phyloP scores from a whole-genome alignment of 768 basidiomycete genomes.

The Trametes cingulata region DNA sequence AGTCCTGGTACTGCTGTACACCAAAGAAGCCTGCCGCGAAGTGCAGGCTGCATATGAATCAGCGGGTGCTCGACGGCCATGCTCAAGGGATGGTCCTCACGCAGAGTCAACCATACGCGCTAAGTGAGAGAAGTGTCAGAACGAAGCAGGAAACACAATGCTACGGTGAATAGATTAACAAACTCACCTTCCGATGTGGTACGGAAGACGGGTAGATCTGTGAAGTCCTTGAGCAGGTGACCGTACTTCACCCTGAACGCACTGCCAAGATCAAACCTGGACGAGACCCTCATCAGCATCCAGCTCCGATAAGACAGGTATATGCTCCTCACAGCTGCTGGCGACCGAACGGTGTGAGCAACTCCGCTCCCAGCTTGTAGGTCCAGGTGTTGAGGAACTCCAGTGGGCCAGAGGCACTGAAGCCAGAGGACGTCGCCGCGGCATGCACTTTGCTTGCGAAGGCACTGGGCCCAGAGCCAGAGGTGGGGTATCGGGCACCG shows the following conservation, averaged over 20 bases:
- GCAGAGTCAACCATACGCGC: constrained; percentile 39
- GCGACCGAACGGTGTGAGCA: constrained; percentile 50
- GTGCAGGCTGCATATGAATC: constrained; percentile 34
- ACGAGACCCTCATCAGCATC: neutral
- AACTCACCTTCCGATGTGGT: constrained; percentile 43
- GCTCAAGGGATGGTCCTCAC: constrained; percentile 20
- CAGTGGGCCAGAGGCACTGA: constrained; percentile 39
- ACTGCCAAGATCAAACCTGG: constrained; percentile 41
- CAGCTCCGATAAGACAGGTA: neutral
- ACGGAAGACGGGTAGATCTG: constrained; percentile 49
- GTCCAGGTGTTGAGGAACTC: constrained; percentile 48
- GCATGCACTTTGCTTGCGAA: constrained; percentile 31
- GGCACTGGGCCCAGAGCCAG: constrained; percentile 27
- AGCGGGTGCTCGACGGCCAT: constrained; percentile 30
- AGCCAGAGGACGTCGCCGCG: constrained; percentile 30
- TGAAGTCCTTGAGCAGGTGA: constrained; percentile 42
- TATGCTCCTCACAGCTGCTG: constrained; percentile 36
- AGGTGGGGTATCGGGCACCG: constrained; percentile 46
- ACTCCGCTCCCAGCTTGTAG: constrained; percentile 47
- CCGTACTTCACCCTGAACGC: constrained; percentile 50
- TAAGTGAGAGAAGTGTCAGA: constrained; percentile 1
- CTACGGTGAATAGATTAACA: neutral
- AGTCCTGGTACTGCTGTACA: constrained; percentile 39
- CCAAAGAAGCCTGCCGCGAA: constrained; percentile 55
- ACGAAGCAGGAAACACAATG: no score